Conservation (phyloP, 768 basidiomycete species). For the Jaapia argillacea region DNA sequence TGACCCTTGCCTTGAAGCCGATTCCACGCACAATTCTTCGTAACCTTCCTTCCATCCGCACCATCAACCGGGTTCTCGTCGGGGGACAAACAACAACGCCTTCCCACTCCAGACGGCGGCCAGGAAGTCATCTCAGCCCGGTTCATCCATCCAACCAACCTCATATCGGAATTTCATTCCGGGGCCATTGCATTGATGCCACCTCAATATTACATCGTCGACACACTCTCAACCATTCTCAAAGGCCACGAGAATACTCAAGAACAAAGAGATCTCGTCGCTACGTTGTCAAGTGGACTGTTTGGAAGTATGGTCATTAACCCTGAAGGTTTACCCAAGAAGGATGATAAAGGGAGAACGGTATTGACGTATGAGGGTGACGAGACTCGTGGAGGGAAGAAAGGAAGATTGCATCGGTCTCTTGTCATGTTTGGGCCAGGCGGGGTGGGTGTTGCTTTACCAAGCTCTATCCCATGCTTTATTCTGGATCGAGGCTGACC, state of each 20-base stretch:
- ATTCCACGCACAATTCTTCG: constrained; percentile 63
- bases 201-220: constrained; percentile 64
- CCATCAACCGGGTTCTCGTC: constrained; percentile 38
- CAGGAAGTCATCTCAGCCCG: constrained; percentile 60
- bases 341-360: constrained; percentile 32
- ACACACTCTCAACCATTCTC: constrained; percentile 47
- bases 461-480: not conserved
- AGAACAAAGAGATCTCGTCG: constrained; percentile 36
- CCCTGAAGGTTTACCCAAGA: constrained; percentile 29
- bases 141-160: constrained; percentile 48
- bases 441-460: constrained; percentile 31
- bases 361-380: constrained; percentile 63
- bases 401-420: constrained; percentile 51
- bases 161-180: constrained; percentile 39
- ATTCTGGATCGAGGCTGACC: not conserved
- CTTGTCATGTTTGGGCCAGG: constrained; percentile 35
- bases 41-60: constrained; percentile 43
- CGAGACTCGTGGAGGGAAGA: constrained; percentile 50
- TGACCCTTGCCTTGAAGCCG: constrained; percentile 36
- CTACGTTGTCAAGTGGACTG: constrained; percentile 35
- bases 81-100: constrained; percentile 42
- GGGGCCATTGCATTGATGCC: constrained; percentile 56
- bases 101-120: constrained; percentile 62
- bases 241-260: constrained; percentile 28
- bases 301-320: constrained; percentile 59